These are phyloP conservation scores for Litchi chinensis DNA, from an alignment of 345 rosid genomes.

Conservation along the genomic window DNA sequence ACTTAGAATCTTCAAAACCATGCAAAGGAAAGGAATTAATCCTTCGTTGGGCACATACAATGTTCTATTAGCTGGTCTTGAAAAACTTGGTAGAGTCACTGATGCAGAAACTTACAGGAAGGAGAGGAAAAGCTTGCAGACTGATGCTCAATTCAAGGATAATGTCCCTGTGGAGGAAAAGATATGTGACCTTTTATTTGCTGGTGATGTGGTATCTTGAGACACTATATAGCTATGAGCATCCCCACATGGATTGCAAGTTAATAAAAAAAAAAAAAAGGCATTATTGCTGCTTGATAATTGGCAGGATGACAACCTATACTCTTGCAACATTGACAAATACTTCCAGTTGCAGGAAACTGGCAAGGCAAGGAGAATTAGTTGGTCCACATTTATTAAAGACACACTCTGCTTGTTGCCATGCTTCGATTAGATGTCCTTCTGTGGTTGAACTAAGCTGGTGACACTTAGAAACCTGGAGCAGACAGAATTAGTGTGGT, in stretches of 20 bases:
- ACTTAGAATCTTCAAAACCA: slow-evolving; percentile 54
- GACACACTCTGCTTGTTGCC: neutral
- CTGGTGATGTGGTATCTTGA: slow-evolving; percentile 31
- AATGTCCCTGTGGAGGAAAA: slow-evolving; percentile 41
- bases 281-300: neutral
- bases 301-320: neutral
- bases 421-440: neutral
- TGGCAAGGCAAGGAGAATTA: neutral
- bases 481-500: neutral
- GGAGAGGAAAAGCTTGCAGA: slow-evolving; percentile 58
- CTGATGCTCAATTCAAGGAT: slow-evolving; percentile 32
- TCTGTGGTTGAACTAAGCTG: neutral
- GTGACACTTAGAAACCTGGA: neutral
- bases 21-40: slow-evolving; percentile 51
- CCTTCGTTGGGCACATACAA: slow-evolving; percentile 72
- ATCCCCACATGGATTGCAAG: neutral
- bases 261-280: neutral
- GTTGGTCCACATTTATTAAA: neutral
- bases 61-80: slow-evolving; percentile 71
- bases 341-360: too few relatives aligned
- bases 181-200: slow-evolving; percentile 80
- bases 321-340: neutral
- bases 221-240: neutral
- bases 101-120: slow-evolving; percentile 53
- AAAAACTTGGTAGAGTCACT: slow-evolving; percentile 47